A percentile compares a stretch with the other conserved stretches of the same genome.
These are phyloP conservation scores for Penicillium macrosclerotiorum DNA, from an alignment of 495 filamentous ascomycete genomes.

Conservation along the genomic window DNA sequence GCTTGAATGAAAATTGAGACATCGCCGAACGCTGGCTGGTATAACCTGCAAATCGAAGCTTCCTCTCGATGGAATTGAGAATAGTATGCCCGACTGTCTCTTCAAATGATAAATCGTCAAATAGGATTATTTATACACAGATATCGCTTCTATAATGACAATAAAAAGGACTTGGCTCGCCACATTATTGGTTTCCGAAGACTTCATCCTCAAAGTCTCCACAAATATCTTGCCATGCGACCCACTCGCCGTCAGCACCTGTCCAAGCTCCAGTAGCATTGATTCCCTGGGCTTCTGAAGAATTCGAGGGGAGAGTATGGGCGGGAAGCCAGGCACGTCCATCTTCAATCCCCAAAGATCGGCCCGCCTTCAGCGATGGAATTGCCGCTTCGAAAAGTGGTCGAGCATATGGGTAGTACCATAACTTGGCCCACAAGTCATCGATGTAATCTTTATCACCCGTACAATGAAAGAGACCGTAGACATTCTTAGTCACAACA, in stretches of 20 bases:
- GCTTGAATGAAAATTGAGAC: too few species aligned
- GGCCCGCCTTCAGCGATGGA: not conserved
- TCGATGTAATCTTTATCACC: constrained; percentile 13
- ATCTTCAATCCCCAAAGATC: constrained; percentile 5
- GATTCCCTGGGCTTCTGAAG: not conserved
- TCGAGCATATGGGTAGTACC: constrained; percentile 10
- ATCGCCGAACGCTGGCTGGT: too few species aligned
- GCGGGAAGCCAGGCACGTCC: constrained; percentile 10
- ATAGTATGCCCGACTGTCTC: too few species aligned
- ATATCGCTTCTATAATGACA: too few species aligned
- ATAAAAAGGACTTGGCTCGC: not conserved
- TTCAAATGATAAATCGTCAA: too few species aligned
- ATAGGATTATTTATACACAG: too few species aligned
- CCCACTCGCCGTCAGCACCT: constrained; percentile 7
- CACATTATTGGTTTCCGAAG: constrained; percentile 1
- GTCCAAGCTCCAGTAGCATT: constrained; percentile 4
- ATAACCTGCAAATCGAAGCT: too few species aligned
- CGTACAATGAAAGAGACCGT: constrained; percentile 14
- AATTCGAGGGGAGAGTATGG: constrained; percentile 4
- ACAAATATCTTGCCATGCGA: constrained; percentile 9
- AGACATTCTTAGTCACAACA: constrained; percentile 12
- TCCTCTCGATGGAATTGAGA: too few species aligned
- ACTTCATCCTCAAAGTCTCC: constrained; percentile 5
- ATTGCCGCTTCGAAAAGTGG: constrained; percentile 5
- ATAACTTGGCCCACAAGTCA: constrained; percentile 8